Conservation (phyloP, 108 stramenopile genomes). For the Skeletonema menzelii region DNA sequence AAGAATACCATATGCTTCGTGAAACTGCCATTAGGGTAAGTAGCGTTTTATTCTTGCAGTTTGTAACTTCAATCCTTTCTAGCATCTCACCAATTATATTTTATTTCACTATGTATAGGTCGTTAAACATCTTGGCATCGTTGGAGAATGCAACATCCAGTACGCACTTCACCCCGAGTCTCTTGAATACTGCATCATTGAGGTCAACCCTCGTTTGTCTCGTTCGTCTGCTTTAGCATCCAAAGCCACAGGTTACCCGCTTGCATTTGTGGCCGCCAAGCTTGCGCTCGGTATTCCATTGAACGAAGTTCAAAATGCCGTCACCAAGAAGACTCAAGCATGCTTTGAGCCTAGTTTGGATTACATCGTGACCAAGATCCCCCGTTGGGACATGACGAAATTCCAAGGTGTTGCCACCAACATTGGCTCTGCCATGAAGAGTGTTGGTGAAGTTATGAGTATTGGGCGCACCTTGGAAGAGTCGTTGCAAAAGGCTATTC, state of each 20-base stretch:
- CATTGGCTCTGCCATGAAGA: constrained; percentile 97
- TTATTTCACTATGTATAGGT: constrained; percentile 47
- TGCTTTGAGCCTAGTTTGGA: constrained; percentile 98
- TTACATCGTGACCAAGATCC: constrained; percentile 97
- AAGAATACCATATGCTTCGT: constrained; percentile 98
- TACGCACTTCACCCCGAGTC: constrained; percentile 96
- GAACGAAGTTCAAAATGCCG: constrained; percentile 93
- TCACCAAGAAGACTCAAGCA: constrained; percentile 95
- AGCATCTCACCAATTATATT: background rate
- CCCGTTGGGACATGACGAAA: constrained; percentile 98
- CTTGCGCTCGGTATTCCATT: constrained; percentile 92
- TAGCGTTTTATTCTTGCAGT: background rate
- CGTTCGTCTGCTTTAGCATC: constrained; percentile 97
- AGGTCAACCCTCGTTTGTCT: constrained; percentile 97
- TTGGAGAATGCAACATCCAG: constrained; percentile 99
- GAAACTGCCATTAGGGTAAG: constrained; percentile 90
- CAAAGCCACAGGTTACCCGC: constrained; percentile 99
- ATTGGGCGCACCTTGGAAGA: constrained; percentile 98
- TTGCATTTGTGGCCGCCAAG: constrained; percentile 98
- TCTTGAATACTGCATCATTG: constrained; percentile 96
- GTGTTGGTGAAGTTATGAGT: constrained; percentile 99
- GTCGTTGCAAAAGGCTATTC: constrained; percentile 96
- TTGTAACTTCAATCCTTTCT: background rate
- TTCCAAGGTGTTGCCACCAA: constrained; percentile 88
- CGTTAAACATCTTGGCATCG: constrained; percentile 95